Evolutionary conservation across 176 grass and related monocot genomes (phyloP).

Genomic region (Ampelocalamus luodianensis): DNA sequence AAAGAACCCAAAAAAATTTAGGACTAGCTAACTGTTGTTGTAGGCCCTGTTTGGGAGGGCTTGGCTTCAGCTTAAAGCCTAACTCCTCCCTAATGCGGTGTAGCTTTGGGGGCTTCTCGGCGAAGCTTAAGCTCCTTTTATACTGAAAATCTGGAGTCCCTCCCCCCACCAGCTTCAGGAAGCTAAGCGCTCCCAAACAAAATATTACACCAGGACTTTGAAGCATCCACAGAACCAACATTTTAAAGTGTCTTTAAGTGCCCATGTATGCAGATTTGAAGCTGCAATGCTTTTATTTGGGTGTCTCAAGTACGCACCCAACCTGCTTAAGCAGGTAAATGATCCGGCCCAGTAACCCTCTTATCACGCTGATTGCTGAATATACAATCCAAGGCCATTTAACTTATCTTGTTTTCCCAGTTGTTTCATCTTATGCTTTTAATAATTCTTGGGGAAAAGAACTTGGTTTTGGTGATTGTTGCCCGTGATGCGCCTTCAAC

Average conservation of each 20-base stretch:
- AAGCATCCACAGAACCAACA: conserved; percentile 12
- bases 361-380: background rate
- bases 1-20: conserved; percentile 47
- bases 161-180: background rate
- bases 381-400: background rate
- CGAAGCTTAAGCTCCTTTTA: background rate
- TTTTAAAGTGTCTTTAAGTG: background rate
- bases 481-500: background rate
- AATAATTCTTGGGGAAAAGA: background rate
- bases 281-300: background rate
- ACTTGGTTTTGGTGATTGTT: conserved; percentile 22
- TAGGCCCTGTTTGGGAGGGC: background rate
- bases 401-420: background rate
- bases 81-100: background rate
- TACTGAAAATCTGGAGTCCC: background rate
- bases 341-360: background rate
- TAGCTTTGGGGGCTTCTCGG: background rate
- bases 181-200: background rate
- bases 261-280: background rate
- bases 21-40: background rate
- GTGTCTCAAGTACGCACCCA: conserved; percentile 7
- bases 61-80: background rate
- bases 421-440: background rate
- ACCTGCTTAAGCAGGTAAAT: conserved; percentile 17
- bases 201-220: background rate